A percentile compares a stretch with the other conserved stretches of the same genome.
Evolutionary conservation across 441 rosid genomes (phyloP).

Genomic region (Syzygium malaccense): DNA sequence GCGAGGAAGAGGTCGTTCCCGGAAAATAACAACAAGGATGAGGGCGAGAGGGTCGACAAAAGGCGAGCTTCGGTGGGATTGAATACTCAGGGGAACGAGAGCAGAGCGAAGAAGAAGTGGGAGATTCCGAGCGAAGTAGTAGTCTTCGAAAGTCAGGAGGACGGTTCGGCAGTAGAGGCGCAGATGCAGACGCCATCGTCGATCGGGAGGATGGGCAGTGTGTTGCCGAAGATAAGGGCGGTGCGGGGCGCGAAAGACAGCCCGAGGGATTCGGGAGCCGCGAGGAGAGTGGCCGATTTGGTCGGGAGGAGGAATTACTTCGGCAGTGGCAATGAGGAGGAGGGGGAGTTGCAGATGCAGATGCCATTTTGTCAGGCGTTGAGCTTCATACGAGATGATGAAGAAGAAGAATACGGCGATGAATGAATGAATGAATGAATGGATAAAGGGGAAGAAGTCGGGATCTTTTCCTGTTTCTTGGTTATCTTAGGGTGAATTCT

Average conservation of each 20-base stretch:
- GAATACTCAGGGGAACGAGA: slow-evolving; percentile 26
- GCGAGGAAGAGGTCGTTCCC: slow-evolving; percentile 68
- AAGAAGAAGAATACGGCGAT: background rate
- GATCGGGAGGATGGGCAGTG: slow-evolving; percentile 11
- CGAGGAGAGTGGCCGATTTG: slow-evolving; percentile 77
- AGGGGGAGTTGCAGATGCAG: background rate
- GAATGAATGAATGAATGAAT: background rate
- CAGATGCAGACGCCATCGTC: slow-evolving; percentile 14
- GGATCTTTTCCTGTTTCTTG: background rate
- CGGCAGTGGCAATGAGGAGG: slow-evolving; percentile 20
- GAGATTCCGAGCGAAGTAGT: slow-evolving; percentile 58
- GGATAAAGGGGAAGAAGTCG: background rate
- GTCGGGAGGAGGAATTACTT: slow-evolving; percentile 54
- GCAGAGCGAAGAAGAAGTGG: slow-evolving; percentile 82
- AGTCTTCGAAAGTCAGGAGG: slow-evolving; percentile 24
- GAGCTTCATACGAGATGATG: slow-evolving; percentile 33
- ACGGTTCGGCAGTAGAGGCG: slow-evolving; percentile 9
- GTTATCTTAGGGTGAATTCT: background rate
- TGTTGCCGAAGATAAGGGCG: slow-evolving; percentile 67
- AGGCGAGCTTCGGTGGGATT: slow-evolving; percentile 41
- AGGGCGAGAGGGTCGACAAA: slow-evolving; percentile 46
- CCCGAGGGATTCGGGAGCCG: slow-evolving; percentile 90
- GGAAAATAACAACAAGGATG: slow-evolving; percentile 55
- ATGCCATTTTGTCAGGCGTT: slow-evolving; percentile 46
- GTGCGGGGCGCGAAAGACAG: slow-evolving; percentile 39